A percentile compares a stretch with the other conserved stretches of the same genome.
phyloP scores from a whole-genome alignment of 768 basidiomycete genomes.

The Russula abietina region DNA sequence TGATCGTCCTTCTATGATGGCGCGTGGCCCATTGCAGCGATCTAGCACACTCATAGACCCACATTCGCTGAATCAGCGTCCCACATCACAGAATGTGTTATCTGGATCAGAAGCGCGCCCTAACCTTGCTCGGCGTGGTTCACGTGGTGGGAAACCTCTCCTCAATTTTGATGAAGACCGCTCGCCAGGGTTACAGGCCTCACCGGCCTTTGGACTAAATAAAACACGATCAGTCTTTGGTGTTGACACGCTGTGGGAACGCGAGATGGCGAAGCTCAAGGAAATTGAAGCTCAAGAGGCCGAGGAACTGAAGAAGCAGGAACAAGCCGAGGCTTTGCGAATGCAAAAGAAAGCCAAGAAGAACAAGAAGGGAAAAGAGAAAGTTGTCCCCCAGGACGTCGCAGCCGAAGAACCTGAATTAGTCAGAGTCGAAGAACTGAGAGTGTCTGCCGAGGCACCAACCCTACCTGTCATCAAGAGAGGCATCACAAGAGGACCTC shows the following conservation, averaged over 20 bases:
- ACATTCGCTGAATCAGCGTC: conserved; percentile 48
- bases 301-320: conserved; percentile 47
- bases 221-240: conserved; percentile 79
- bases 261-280: conserved; percentile 75
- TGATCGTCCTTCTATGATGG: conserved; percentile 90
- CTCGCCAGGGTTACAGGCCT: conserved; percentile 32
- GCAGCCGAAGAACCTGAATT: not conserved
- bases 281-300: conserved; percentile 69
- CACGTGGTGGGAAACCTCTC: conserved; percentile 55
- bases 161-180: conserved; percentile 56
- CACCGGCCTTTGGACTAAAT: conserved; percentile 27
- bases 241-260: conserved; percentile 88
- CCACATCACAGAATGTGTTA: conserved; percentile 38
- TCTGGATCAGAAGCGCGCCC: conserved; percentile 41
- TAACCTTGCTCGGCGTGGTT: conserved; percentile 42
- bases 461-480: conserved; percentile 35
- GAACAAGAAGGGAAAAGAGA: conserved; percentile 43
- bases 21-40: conserved; percentile 49
- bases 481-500: conserved; percentile 29
- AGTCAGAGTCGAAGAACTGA: conserved; percentile 11
- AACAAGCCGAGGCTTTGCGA: conserved; percentile 41
- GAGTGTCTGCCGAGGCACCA: conserved; percentile 26
- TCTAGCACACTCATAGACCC: conserved; percentile 72
- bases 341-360: conserved; percentile 34
- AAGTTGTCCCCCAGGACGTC: conserved; percentile 26